Evolutionary conservation across 1,139 yeast species (phyloP).

Genomic region (Pichia sp.): DNA sequence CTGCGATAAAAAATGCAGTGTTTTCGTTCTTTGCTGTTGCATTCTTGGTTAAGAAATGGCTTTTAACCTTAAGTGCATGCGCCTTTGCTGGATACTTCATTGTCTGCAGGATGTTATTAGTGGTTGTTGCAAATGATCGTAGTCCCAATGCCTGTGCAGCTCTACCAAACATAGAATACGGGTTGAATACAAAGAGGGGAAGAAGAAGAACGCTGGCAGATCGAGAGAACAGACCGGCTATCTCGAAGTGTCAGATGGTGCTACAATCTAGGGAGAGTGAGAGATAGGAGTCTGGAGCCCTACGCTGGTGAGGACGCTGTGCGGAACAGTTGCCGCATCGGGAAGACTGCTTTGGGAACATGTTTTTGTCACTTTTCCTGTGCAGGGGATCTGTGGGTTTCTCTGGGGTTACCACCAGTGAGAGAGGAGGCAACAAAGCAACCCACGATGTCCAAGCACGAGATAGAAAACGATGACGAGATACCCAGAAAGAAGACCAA

Average conservation of each 20-base stretch:
- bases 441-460: neutral
- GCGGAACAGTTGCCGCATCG: no score
- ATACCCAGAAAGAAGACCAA: neutral
- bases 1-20: conserved; percentile 53
- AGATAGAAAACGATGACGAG: neutral
- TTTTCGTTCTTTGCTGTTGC: conserved; percentile 17
- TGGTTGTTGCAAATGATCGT: neutral
- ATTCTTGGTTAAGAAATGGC: conserved; percentile 39
- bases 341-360: no score
- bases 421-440: no score
- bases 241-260: no score
- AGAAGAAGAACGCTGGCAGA: no score
- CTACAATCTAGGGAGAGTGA: no score
- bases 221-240: no score
- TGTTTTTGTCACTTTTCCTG: no score
- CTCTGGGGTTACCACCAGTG: no score
- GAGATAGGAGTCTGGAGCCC: no score
- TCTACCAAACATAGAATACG: conserved; percentile 1
- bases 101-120: neutral
- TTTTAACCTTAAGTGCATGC: conserved; percentile 56
- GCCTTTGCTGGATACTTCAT: conserved; percentile 71
- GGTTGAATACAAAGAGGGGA: neutral
- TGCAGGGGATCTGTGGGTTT: no score
- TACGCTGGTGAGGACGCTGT: no score
- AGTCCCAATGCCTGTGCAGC: neutral